These are phyloP conservation scores for Liquidambar formosana DNA, from an alignment of 164 flowering plant species.

Conservation along the genomic window DNA sequence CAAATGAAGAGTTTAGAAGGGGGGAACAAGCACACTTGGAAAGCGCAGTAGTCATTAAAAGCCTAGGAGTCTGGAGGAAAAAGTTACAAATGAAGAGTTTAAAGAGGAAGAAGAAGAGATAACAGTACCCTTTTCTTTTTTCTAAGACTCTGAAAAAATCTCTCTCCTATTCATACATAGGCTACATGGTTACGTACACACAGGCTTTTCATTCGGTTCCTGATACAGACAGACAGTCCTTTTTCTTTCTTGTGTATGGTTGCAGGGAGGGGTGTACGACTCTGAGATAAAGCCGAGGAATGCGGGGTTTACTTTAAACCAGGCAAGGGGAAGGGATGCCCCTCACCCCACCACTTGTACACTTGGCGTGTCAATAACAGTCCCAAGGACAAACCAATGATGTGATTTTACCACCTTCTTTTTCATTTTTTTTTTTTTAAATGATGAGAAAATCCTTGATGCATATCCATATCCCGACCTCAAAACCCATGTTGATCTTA, in stretches of 20 bases:
- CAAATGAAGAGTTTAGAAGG: too few species aligned
- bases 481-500: too few species aligned
- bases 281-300: conserved; percentile 16
- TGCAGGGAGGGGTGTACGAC: not conserved
- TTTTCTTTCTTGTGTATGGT: not conserved
- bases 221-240: not conserved
- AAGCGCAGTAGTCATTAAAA: too few species aligned
- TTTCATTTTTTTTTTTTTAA: not conserved
- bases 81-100: too few species aligned
- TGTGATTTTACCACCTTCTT: not conserved
- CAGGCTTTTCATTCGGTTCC: conserved; percentile 1
- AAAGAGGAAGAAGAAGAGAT: too few species aligned
- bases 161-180: not conserved
- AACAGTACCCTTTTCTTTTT: too few species aligned
- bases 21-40: too few species aligned
- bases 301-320: conserved; percentile 13
- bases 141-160: too few species aligned
- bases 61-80: too few species aligned
- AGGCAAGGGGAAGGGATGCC: not conserved
- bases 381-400: not conserved
- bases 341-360: not conserved
- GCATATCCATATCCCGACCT: too few species aligned
- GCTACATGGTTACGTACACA: not conserved
- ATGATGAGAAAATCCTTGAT: too few species aligned
- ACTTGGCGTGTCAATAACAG: not conserved